Conservation (phyloP, 345 rosid genomes). For the Gossypioides kirkii region DNA sequence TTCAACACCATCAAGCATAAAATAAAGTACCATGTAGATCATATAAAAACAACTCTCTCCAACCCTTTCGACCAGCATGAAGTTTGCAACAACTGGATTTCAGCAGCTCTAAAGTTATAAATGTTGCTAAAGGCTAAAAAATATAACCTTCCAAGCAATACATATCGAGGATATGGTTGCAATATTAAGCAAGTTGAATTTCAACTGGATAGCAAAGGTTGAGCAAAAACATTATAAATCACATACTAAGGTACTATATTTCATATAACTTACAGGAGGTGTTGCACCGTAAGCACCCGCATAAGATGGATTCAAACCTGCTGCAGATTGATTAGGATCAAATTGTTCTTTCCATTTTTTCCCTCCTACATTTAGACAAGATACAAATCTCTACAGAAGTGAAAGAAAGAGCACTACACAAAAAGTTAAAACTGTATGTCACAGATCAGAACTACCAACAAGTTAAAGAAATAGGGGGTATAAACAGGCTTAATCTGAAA, state of each 20-base stretch:
- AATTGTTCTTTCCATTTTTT: conserved; percentile 85
- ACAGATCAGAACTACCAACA: background rate
- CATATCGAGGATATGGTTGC: background rate
- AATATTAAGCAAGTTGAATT: background rate
- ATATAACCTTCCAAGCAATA: background rate
- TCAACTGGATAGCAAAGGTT: background rate
- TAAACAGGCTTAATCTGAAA: background rate
- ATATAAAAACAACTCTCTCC: background rate
- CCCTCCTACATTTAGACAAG: conserved; percentile 33
- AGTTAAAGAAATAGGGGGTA: background rate
- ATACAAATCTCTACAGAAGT: background rate
- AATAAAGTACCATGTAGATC: background rate
- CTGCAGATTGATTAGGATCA: conserved; percentile 56
- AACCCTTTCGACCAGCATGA: background rate
- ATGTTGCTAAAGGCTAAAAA: background rate
- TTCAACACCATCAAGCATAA: background rate
- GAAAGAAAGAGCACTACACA: background rate
- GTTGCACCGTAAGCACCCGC: conserved; percentile 62
- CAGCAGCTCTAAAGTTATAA: background rate
- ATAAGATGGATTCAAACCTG: conserved; percentile 58
- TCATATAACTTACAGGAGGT: conserved; percentile 65
- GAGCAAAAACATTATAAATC: background rate
- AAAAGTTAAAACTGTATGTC: background rate
- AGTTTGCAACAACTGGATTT: background rate
- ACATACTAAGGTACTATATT: background rate